Evolutionary conservation across 2,329 filamentous ascomycete species (phyloP).

Genomic region (Talaromyces albobiverticillius): DNA sequence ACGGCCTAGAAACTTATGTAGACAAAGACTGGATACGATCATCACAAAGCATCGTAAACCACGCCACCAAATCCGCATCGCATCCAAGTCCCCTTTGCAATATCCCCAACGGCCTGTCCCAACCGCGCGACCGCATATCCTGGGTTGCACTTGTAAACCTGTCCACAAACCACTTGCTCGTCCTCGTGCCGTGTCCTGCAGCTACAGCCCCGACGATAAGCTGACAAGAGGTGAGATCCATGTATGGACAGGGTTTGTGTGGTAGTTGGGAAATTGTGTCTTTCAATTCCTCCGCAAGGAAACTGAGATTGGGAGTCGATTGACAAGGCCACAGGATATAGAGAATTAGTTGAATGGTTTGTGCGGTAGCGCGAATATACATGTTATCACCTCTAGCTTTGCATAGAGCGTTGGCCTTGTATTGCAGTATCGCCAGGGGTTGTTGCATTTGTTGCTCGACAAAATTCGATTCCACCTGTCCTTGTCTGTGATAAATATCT

Average conservation of each 20-base stretch:
- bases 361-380: background rate
- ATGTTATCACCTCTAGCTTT: background rate
- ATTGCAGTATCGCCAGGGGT: background rate
- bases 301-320: background rate
- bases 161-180: conserved; percentile 22
- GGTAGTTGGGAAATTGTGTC: conserved; percentile 14
- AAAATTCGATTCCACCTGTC: background rate
- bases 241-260: conserved; percentile 20
- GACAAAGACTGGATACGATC: too few relatives aligned
- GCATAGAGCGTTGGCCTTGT: background rate
- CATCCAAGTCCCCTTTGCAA: background rate
- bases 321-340: background rate
- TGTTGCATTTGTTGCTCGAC: background rate
- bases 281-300: conserved; percentile 19
- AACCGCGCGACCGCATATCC: conserved; percentile 18
- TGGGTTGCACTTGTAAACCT: conserved; percentile 15
- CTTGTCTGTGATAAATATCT: background rate
- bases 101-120: conserved; percentile 13
- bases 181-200: conserved; percentile 17
- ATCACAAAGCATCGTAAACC: background rate
- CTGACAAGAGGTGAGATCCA: conserved; percentile 23
- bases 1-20: too few relatives aligned
- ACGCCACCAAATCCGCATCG: background rate
- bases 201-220: conserved; percentile 24
- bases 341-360: conserved; percentile 1